Evolutionary conservation across 139 green algal species (phyloP).

Genomic region (Asterochloris erici): DNA sequence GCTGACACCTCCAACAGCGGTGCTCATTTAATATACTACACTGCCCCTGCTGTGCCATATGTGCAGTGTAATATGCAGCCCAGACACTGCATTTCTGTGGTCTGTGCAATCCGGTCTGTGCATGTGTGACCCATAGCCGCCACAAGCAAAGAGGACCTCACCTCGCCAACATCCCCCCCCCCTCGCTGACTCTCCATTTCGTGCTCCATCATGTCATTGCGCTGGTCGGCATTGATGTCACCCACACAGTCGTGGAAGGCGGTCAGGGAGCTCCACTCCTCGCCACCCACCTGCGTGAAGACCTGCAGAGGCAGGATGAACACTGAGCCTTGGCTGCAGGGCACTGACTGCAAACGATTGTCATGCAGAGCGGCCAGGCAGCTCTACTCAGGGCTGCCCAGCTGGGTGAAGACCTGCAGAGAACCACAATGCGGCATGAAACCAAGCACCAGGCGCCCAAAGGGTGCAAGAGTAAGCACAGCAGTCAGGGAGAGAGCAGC

Average conservation of each 20-base stretch:
- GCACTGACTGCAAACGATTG: not conserved
- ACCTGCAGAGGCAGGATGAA: conserved; percentile 28
- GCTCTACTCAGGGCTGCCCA: too few relatives aligned
- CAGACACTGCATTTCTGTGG: not conserved
- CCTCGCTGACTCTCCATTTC: conserved; percentile 70
- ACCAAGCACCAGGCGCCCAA: too few relatives aligned
- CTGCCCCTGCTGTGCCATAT: too few relatives aligned
- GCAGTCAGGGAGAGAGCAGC: too few relatives aligned
- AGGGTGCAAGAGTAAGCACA: too few relatives aligned
- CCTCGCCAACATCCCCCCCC: conserved; percentile 26
- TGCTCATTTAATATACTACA: too few relatives aligned
- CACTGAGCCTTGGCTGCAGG: not conserved
- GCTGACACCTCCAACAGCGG: too few relatives aligned
- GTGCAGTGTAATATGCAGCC: too few relatives aligned
- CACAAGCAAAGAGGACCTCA: not conserved
- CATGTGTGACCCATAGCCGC: not conserved
- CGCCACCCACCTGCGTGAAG: conserved; percentile 49
- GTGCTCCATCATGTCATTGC: conserved; percentile 61
- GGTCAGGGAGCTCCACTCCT: conserved; percentile 25
- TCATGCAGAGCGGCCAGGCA: too few relatives aligned
- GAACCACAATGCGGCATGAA: too few relatives aligned
- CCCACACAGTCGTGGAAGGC: conserved; percentile 54
- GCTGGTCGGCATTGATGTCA: conserved; percentile 36
- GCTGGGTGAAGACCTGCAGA: too few relatives aligned
- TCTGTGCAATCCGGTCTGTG: not conserved